Percentiles rank a stretch among this genome's conserved stretches.
These are phyloP conservation scores for Sisymbrium irio DNA, from an alignment of 345 rosid species.

Conservation along the genomic window DNA sequence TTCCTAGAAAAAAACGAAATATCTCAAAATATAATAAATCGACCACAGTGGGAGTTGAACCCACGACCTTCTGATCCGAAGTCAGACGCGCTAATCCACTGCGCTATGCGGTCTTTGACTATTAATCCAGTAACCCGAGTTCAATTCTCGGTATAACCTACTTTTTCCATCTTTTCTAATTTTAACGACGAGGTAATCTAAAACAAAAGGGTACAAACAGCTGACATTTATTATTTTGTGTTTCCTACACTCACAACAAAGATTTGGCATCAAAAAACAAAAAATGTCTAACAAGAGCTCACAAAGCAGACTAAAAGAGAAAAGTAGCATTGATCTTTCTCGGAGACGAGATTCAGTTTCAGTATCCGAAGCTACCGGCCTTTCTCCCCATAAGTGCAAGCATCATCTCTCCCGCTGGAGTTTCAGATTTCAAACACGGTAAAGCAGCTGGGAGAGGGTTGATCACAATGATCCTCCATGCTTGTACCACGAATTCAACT, in stretches of 20 bases:
- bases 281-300: conserved; percentile 3
- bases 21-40: background rate
- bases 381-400: conserved; percentile 29
- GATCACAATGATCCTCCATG: too few species aligned
- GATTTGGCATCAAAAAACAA: background rate
- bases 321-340: background rate
- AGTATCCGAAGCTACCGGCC: conserved; percentile 26
- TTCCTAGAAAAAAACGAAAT: too few species aligned
- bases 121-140: too few species aligned
- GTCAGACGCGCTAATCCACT: conserved; percentile 99
- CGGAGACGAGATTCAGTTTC: conserved; percentile 14
- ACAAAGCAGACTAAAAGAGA: background rate
- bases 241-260: conserved; percentile 3
- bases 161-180: too few species aligned
- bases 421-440: too few species aligned
- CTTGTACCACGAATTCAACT: too few species aligned
- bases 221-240: background rate
- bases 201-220: too few species aligned
- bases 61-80: conserved; percentile 99
- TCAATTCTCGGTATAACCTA: too few species aligned
- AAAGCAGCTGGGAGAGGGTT: too few species aligned
- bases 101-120: conserved; percentile 80
- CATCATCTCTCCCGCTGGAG: conserved; percentile 22
- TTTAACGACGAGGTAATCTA: too few species aligned
- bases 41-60: conserved; percentile 70